These are phyloP conservation scores for Candida pseudoglaebosa DNA, from an alignment of 805 yeast genomes.

Conservation along the genomic window DNA sequence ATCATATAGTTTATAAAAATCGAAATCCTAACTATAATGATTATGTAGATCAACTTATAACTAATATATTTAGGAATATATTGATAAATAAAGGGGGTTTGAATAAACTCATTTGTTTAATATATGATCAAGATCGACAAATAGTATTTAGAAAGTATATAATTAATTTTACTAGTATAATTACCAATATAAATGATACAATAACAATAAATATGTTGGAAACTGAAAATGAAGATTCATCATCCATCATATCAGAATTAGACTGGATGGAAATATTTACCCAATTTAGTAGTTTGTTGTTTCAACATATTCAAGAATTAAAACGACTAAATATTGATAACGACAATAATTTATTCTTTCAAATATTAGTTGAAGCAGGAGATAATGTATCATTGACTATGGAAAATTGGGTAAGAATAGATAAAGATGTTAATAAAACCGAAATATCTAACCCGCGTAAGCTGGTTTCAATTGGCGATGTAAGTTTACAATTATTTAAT, in stretches of 20 bases:
- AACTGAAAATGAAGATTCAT: conserved; percentile 10
- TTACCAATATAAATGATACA: conserved; percentile 16
- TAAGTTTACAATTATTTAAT: conserved; percentile 23
- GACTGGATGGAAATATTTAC: conserved; percentile 32
- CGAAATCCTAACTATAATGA: conserved; percentile 46
- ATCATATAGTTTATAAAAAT: conserved; percentile 36
- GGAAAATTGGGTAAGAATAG: conserved; percentile 24
- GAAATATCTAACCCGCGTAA: conserved; percentile 2
- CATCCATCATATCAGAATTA: conserved; percentile 19
- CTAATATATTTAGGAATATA: conserved; percentile 19
- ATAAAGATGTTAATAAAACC: neutral
- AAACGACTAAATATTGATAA: conserved; percentile 11
- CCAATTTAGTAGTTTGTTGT: conserved; percentile 27
- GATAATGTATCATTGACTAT: conserved; percentile 14
- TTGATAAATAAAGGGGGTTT: conserved; percentile 17
- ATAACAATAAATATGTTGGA: conserved; percentile 2
- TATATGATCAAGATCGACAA: no score
- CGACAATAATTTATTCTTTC: conserved; percentile 13
- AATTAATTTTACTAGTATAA: conserved; percentile 28
- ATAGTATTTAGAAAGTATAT: conserved; percentile 44
- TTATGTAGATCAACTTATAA: conserved; percentile 39
- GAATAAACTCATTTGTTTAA: conserved; percentile 19
- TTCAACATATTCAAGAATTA: conserved; percentile 30
- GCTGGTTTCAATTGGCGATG: conserved; percentile 18
- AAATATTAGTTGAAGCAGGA: conserved; percentile 22